Conservation (phyloP, 331 rosid species). For the Rosa hybrid region DNA sequence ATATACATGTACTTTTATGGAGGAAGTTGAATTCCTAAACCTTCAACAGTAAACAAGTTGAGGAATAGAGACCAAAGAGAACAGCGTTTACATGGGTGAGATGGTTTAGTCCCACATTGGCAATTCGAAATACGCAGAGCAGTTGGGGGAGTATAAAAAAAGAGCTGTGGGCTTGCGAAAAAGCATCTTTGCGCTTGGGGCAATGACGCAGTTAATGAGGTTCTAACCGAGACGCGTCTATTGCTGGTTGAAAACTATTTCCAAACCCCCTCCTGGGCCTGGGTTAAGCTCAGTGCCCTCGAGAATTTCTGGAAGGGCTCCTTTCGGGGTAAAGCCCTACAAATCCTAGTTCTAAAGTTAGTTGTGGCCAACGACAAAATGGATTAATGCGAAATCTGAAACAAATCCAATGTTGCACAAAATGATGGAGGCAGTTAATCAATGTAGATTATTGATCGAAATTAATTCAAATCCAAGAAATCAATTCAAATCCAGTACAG, state of each 20-base stretch:
- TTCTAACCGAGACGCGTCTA: conserved; percentile 42
- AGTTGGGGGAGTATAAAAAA: accelerated
- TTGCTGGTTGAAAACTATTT: conserved; percentile 49
- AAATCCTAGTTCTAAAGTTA: background rate
- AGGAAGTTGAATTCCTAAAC: background rate
- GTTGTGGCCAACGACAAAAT: no score
- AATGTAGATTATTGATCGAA: no score
- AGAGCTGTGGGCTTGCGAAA: accelerated
- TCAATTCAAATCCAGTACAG: no score
- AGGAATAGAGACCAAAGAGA: no score
- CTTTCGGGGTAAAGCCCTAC: background rate
- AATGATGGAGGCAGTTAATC: no score
- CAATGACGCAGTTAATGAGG: conserved; percentile 45
- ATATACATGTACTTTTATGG: no score
- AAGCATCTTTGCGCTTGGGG: conserved; percentile 46
- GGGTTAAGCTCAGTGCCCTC: background rate
- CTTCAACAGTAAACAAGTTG: background rate
- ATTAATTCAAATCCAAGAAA: no score
- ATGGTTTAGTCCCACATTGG: conserved; percentile 5
- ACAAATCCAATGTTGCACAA: no score
- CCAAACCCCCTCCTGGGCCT: conserved; percentile 37
- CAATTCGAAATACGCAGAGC: accelerated
- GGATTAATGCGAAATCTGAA: no score
- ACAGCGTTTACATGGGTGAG: no score
- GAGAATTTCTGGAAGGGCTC: conserved; percentile 6